Evolutionary conservation across 2,329 filamentous ascomycete species (phyloP).

Genomic region (Stagonosporopsis tanaceti): DNA sequence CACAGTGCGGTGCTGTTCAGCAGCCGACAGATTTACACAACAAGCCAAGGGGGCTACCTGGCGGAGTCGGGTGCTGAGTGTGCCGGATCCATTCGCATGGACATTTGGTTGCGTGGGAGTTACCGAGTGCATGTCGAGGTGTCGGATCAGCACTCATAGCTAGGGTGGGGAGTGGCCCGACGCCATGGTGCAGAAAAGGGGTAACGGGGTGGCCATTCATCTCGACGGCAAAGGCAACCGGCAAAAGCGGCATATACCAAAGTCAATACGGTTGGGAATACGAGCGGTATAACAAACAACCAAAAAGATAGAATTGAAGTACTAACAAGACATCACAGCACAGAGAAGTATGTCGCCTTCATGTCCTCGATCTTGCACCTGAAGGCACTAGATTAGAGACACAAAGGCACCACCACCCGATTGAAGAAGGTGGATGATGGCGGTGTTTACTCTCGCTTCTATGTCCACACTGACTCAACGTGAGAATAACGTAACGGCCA

Average conservation of each 20-base stretch:
- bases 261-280: not conserved
- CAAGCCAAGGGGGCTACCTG: too few species aligned
- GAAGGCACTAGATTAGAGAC: constrained; percentile 32
- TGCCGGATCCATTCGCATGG: too few species aligned
- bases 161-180: too few species aligned
- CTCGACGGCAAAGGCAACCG: too few species aligned
- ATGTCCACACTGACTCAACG: constrained; percentile 54
- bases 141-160: too few species aligned
- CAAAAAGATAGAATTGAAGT: not conserved
- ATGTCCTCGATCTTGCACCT: constrained; percentile 35
- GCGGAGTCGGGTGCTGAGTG: too few species aligned
- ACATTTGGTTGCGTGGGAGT: too few species aligned
- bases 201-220: too few species aligned
- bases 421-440: constrained; percentile 35
- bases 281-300: not conserved
- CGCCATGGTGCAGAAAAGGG: too few species aligned
- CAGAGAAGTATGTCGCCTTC: constrained; percentile 39
- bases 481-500: constrained; percentile 47
- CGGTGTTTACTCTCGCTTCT: constrained; percentile 48
- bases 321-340: constrained; percentile 6
- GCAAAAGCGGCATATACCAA: not conserved
- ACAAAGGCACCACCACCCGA: constrained; percentile 40
- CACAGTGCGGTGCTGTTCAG: too few species aligned
- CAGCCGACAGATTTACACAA: too few species aligned
- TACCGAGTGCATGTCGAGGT: too few species aligned